Base-by-base conservation (phyloP, 345 rosid species). In the Moringa oleifera region DNA sequence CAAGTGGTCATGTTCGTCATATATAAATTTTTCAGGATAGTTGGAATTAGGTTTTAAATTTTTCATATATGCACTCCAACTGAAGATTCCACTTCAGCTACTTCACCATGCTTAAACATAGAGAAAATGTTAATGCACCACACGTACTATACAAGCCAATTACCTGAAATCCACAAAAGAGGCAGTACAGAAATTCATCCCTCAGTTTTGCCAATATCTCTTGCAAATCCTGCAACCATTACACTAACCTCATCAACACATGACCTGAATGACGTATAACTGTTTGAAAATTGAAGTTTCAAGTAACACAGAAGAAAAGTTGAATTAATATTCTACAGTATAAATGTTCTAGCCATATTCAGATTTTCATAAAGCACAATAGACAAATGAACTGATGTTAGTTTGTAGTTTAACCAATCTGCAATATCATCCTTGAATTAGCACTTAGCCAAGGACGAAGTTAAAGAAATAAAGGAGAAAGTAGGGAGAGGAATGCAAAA, bases 151-250 rank as follows among this genome's bases (percentile, higher is more conserved):
- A 55, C 47, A 41, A 21, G 41, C 18, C 20, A 41, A 70, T 59
- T 41, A 82, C 97, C 95, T 79, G 87, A 68, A 85, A 81, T 52
- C 97, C 97, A 71, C 95, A 88, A 72, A 90, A 94, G 24, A 77
- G 83, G 74, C 92, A 94, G 61, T 94, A 90, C 37, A 70, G 80
- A 77, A 82, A 72, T 64, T 90, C 90, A 49, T 78, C 95, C 73
- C 96, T 81, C 70, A 88, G 74, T 76, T 82, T 86, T 79, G 73
- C 79, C 77, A 90, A 76, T 49, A 88, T 65, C 53, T 75, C 87
- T 68, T 66, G 79, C 81, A 90, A 82, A 75, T 90, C 91, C 96
- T 90, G 87, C 74, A 83, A 64, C 65, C 72, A 81, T 23, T 12
- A 37, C 50, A 53, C 19, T 58, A 60, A 57, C 57, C 47, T 10